These are phyloP conservation scores for Aspergillus calidoustus DNA, from an alignment of 2,329 filamentous ascomycete species.

Conservation along the genomic window DNA sequence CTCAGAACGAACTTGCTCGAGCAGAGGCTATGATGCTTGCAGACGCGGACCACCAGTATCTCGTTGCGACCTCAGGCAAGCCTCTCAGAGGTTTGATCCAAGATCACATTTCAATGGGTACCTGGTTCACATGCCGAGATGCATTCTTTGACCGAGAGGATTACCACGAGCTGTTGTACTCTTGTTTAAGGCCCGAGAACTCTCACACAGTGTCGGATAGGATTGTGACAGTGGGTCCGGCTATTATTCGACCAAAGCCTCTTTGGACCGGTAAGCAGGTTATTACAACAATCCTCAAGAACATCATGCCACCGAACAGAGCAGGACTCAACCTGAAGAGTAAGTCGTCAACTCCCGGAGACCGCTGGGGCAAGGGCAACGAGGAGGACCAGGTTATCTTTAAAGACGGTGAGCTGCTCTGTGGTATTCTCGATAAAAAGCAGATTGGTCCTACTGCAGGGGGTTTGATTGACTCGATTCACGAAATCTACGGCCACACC, in stretches of 20 bases:
- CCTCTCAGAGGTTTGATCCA: constrained; percentile 95
- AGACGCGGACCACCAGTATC: constrained; percentile 95
- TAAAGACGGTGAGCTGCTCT: constrained; percentile 83
- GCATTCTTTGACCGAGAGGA: constrained; percentile 85
- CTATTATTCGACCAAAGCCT: constrained; percentile 77
- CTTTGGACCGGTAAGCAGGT: constrained; percentile 97
- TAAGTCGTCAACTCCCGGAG: constrained; percentile 76
- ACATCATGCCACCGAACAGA: constrained; percentile 79
- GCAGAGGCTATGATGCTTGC: constrained; percentile 92
- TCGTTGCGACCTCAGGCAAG: constrained; percentile 91
- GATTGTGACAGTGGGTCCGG: constrained; percentile 79
- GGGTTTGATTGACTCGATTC: constrained; percentile 87
- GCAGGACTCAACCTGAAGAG: constrained; percentile 79
- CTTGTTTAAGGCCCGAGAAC: constrained; percentile 84
- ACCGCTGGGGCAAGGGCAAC: constrained; percentile 71
- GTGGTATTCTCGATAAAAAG: constrained; percentile 92
- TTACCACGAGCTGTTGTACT: constrained; percentile 94
- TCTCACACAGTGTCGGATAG: constrained; percentile 83
- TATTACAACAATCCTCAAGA: constrained; percentile 88
- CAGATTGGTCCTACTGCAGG: constrained; percentile 88
- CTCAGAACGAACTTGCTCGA: constrained; percentile 92
- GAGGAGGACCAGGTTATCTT: constrained; percentile 85
- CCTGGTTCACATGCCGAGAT: constrained; percentile 87
- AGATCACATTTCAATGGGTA: constrained; percentile 95
- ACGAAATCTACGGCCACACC: constrained; percentile 89